Evolutionary conservation across 257 asterid species (phyloP).

Genomic region (Solanum rostratum): DNA sequence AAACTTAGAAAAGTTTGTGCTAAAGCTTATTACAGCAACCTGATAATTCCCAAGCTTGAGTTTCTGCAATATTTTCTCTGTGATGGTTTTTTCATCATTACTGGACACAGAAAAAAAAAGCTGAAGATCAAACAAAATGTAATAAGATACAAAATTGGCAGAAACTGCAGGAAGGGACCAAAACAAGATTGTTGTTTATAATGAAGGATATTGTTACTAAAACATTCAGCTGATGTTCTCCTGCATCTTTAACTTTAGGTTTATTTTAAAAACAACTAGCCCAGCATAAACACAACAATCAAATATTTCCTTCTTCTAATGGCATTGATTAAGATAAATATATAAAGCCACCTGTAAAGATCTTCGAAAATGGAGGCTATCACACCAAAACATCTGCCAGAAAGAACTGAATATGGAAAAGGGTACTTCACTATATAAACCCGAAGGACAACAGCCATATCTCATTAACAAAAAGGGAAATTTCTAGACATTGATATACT

Average conservation of each 20-base stretch:
- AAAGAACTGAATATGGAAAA: not conserved
- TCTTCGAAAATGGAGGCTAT: not conserved
- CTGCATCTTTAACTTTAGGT: not conserved
- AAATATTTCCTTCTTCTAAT: not conserved
- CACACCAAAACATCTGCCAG: not conserved
- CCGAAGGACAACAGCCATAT: not conserved
- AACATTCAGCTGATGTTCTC: not conserved
- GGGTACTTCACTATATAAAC: not conserved
- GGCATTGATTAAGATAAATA: not conserved
- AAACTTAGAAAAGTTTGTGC: not conserved
- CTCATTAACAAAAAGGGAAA: not conserved
- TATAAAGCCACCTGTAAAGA: not conserved
- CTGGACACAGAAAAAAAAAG: conserved; percentile 31
- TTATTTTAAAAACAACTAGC: not conserved
- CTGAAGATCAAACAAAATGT: not conserved
- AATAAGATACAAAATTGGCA: not conserved
- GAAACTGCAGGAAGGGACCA: not conserved
- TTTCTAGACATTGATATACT: not conserved
- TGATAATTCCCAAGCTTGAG: conserved; percentile 78
- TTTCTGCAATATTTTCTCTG: conserved; percentile 76
- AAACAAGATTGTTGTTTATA: not conserved
- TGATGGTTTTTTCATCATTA: conserved; percentile 77
- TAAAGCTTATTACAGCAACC: conserved; percentile 36
- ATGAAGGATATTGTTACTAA: not conserved
- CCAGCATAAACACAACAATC: not conserved